These are phyloP conservation scores for Diaporthe sp. DNA, from an alignment of 2,329 filamentous ascomycete genomes.

Conservation along the genomic window DNA sequence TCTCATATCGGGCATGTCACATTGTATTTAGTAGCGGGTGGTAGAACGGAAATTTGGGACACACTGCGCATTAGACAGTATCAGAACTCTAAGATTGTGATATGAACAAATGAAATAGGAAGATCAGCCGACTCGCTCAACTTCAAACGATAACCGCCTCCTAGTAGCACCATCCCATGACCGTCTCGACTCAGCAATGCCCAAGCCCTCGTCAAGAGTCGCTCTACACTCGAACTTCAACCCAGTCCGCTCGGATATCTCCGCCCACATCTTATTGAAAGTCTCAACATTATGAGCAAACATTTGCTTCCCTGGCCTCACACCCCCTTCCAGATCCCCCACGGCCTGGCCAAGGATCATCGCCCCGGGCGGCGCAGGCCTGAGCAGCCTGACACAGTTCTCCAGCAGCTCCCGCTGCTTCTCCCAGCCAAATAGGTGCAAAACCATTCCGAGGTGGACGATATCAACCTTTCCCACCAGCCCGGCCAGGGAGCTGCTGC, in stretches of 20 bases:
- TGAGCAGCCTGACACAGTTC: conserved; percentile 45
- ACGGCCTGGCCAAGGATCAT: conserved; percentile 38
- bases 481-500: conserved; percentile 38
- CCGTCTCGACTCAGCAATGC: conserved; percentile 4
- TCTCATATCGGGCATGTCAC: neutral
- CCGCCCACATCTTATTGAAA: conserved; percentile 39
- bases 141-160: conserved; percentile 9
- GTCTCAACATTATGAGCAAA: conserved; percentile 39
- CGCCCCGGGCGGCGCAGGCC: conserved; percentile 32
- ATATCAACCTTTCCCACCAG: conserved; percentile 46
- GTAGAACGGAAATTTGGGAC: no score
- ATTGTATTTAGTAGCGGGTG: no score
- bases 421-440: conserved; percentile 49
- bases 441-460: conserved; percentile 47
- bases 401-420: conserved; percentile 45
- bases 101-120: no score
- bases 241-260: conserved; percentile 39
- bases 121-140: conserved; percentile 3
- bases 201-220: conserved; percentile 23
- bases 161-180: conserved; percentile 5
- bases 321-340: conserved; percentile 37
- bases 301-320: neutral
- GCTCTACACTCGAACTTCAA: conserved; percentile 20
- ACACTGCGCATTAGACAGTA: no score
- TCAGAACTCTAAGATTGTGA: no score